A percentile compares a stretch with the other conserved stretches of the same genome.
These are phyloP conservation scores for Didymella pomorum DNA, from an alignment of 2,329 filamentous ascomycete genomes.

Conservation along the genomic window DNA sequence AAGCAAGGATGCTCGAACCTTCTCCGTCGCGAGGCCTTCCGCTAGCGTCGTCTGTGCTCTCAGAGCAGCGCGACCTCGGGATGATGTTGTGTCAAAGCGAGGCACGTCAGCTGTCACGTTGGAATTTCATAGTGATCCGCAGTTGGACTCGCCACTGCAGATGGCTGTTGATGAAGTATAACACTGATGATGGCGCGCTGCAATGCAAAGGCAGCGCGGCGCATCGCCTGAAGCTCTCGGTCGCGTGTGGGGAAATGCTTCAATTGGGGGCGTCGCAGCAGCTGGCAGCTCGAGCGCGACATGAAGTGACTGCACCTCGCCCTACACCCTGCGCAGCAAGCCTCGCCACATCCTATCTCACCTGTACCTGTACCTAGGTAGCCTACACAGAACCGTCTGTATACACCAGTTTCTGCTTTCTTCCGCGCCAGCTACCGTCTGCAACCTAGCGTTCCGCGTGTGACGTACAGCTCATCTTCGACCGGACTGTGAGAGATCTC, in stretches of 20 bases:
- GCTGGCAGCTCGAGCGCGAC: background rate
- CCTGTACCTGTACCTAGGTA: no score
- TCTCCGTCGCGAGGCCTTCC: constrained; percentile 14
- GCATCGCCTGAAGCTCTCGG: constrained; percentile 1
- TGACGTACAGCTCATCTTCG: constrained; percentile 9
- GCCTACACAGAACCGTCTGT: background rate
- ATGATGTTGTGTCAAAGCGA: background rate
- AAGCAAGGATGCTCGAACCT: constrained; percentile 1
- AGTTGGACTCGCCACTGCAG: background rate
- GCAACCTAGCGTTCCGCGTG: constrained; percentile 4
- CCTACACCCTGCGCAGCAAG: constrained; percentile 1
- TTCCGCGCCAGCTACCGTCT: background rate
- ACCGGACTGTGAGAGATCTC: background rate
- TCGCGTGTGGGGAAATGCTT: constrained; percentile 17
- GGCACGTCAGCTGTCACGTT: background rate
- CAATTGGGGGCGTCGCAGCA: background rate
- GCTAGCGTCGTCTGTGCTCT: constrained; percentile 26
- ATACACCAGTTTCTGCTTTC: background rate
- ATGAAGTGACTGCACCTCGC: background rate
- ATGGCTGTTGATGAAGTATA: background rate
- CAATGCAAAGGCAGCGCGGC: background rate
- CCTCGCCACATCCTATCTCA: background rate
- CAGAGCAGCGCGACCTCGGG: background rate
- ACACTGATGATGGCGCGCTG: background rate
- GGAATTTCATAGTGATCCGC: background rate